phyloP scores from a whole-genome alignment of 2,329 filamentous ascomycete genomes.

The Pyrenochaeta sp. region DNA sequence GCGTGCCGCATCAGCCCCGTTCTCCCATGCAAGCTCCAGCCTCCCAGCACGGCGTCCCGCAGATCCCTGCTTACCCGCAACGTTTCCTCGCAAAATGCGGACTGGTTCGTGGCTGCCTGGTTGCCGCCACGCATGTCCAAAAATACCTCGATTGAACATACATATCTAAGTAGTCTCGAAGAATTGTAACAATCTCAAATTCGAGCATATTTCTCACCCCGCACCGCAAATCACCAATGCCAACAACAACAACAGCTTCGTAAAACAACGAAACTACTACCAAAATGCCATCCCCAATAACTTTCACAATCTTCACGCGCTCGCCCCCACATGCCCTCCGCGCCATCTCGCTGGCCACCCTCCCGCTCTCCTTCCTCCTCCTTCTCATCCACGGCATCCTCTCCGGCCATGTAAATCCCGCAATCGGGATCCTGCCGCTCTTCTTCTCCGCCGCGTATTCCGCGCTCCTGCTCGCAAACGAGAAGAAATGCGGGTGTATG shows the following conservation, averaged over 20 bases:
- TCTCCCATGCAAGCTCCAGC: constrained; percentile 7
- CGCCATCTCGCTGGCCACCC: constrained; percentile 29
- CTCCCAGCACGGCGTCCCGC: constrained; percentile 17
- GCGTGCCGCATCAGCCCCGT: constrained; percentile 6
- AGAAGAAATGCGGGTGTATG: constrained; percentile 33
- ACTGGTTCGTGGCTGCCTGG: no score
- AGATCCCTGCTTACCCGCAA: constrained; percentile 6
- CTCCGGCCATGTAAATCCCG: constrained; percentile 29
- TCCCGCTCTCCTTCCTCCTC: constrained; percentile 34
- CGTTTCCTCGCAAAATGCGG: neutral
- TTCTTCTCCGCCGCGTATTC: constrained; percentile 34
- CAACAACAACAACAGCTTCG: constrained; percentile 8
- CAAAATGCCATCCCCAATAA: no score
- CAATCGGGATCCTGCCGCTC: constrained; percentile 38
- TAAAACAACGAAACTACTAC: no score
- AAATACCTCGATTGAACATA: no score
- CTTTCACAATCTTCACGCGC: constrained; percentile 31
- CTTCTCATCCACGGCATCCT: constrained; percentile 36
- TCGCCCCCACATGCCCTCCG: constrained; percentile 32
- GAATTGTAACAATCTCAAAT: no score
- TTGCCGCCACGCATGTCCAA: no score
- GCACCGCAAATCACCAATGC: no score
- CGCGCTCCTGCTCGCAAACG: constrained; percentile 30
- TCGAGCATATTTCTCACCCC: no score
- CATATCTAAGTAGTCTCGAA: no score